phyloP scores from a whole-genome alignment of 345 rosid genomes.

The Eucalyptus rudis region DNA sequence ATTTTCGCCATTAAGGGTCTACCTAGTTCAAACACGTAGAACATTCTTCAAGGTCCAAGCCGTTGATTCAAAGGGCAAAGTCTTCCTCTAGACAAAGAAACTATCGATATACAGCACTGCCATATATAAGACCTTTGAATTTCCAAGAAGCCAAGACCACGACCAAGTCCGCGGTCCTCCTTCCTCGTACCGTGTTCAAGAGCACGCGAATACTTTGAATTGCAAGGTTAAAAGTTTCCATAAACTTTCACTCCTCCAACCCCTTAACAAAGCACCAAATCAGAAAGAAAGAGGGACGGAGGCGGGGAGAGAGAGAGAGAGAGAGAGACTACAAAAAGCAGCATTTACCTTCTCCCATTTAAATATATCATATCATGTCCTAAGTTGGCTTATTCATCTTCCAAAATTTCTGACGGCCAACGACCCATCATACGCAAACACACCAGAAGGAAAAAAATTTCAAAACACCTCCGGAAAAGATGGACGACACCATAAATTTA shows the following conservation, averaged over 20 bases:
- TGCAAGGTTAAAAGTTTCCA: background rate
- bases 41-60: background rate
- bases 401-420: background rate
- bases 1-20: background rate
- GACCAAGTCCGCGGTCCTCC: background rate
- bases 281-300: background rate
- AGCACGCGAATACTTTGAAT: background rate
- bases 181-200: background rate
- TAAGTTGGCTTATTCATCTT: background rate
- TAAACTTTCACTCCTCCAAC: background rate
- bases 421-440: background rate
- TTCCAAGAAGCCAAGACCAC: background rate
- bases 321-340: background rate
- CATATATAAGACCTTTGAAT: background rate
- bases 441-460: background rate
- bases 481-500: background rate
- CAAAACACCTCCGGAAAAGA: background rate
- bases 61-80: background rate
- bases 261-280: background rate
- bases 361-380: background rate
- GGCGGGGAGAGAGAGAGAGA: background rate
- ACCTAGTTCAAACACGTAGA: background rate
- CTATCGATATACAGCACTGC: background rate
- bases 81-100: constrained; percentile 5
- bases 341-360: background rate